Conservation (phyloP, 2,329 filamentous ascomycete genomes). For the Diaporthe humulicola region DNA sequence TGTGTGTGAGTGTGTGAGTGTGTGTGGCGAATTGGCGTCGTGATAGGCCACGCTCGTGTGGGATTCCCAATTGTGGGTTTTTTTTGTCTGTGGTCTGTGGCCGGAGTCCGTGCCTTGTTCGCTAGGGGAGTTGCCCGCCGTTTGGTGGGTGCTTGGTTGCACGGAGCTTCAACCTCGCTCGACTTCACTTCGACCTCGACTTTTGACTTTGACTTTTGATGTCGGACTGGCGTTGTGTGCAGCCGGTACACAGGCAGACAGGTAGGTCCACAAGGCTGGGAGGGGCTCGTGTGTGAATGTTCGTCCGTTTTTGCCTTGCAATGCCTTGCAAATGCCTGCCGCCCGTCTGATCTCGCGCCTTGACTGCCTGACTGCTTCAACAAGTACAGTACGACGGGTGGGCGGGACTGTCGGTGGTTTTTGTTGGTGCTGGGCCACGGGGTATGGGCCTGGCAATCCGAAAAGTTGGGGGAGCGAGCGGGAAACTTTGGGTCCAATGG, state of each 20-base stretch:
- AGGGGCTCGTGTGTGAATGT: not conserved
- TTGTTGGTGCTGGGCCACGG: conserved; percentile 14
- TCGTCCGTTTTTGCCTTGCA: not conserved
- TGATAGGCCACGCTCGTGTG: conserved; percentile 6
- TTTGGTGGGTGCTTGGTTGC: not conserved
- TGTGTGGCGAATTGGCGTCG: conserved; percentile 26
- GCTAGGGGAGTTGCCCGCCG: conserved; percentile 7
- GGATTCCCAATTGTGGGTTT: conserved; percentile 15
- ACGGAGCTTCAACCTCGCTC: not conserved
- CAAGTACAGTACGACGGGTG: not conserved
- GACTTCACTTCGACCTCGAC: not conserved
- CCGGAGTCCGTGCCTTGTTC: not conserved
- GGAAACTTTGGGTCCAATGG: conserved; percentile 23
- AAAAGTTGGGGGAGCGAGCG: conserved; percentile 29
- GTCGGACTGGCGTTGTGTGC: not conserved
- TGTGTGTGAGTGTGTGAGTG: not conserved
- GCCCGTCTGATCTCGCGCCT: conserved; percentile 11
- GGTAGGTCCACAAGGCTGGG: not conserved
- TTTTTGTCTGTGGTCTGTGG: conserved; percentile 1
- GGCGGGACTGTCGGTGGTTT: conserved; percentile 18
- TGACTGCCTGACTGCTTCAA: not conserved
- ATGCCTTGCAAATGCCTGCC: not conserved
- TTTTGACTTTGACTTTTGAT: not conserved
- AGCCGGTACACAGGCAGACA: not conserved
- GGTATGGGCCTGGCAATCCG: conserved; percentile 11